These are phyloP conservation scores for Coleophoma cylindrospora DNA, from an alignment of 2,329 filamentous ascomycete species.

Conservation along the genomic window DNA sequence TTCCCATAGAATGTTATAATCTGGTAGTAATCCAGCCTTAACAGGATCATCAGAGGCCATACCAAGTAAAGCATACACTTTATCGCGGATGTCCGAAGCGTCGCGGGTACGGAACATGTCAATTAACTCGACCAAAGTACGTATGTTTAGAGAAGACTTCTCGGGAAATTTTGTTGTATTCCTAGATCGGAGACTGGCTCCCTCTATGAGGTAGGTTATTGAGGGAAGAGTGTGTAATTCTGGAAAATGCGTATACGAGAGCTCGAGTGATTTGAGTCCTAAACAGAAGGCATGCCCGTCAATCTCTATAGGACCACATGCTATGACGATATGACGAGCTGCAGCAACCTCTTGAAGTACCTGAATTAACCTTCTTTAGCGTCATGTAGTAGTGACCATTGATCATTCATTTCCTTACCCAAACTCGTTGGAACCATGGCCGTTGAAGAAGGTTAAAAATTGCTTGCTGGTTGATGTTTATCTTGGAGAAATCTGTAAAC, in stretches of 20 bases:
- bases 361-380: neutral
- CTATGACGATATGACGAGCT: constrained; percentile 8
- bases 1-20: constrained; percentile 8
- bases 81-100: constrained; percentile 7
- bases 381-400: neutral
- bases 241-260: neutral
- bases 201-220: constrained; percentile 3
- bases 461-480: neutral
- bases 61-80: constrained; percentile 12
- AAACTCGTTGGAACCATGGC: constrained; percentile 6
- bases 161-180: neutral
- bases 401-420: neutral
- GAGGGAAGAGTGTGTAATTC: constrained; percentile 3
- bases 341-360: constrained; percentile 10
- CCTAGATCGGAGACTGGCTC: constrained; percentile 2
- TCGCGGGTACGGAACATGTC: constrained; percentile 11
- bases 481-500: neutral
- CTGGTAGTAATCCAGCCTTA: constrained; percentile 4
- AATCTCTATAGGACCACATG: constrained; percentile 4
- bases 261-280: neutral
- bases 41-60: constrained; percentile 11
- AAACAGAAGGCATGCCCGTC: constrained; percentile 7
- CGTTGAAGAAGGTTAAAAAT: neutral
- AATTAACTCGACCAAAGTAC: constrained; percentile 6
- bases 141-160: constrained; percentile 2